Base-by-base conservation (phyloP, 257 asterid genomes). In the Coffea eugenioides region DNA sequence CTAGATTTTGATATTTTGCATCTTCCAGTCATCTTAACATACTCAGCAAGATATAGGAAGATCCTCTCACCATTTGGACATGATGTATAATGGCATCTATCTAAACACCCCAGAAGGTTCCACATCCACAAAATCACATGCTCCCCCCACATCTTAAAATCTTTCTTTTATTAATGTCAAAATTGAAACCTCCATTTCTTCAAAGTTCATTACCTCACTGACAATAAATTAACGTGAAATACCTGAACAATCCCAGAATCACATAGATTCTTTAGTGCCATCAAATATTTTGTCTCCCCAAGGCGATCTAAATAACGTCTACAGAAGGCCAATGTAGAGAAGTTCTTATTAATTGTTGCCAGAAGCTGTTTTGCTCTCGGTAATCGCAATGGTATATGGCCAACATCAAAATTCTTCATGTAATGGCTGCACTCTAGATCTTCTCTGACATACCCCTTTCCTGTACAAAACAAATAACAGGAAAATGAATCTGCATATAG, bases 371-470 rank as follows among this genome's bases (percentile, higher is more conserved):
- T 96, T 56, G 99, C 94, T 89, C 97, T 88, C 48, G 99, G 98
- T 78, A 96, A 82, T 83, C 99, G 87, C 80, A 96, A 87, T 11
- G 99, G 97, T 54, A 92, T 80, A 80, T 96, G 98, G 49, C 99
- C 99, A 67, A 83, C 97, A 68, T 96, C 97, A 85, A 96, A 94
- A 78, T 91, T 94, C 91, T 96, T 96, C 99, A 94, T 96, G 90
- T 96, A 96, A 87, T 92, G 97, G 86, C 99, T 94, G 95, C 98
- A 94, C 82, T 96, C 98, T 20, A 96, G 90, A 87, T 96, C 98
- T 89, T 96, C 99, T 88, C 99, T 84, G 27, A 96, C 98, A 66
- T 88, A 88, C 82, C 98, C 99, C 83, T 94, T 96, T 81, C 99
- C 98, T 95, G 85, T 73, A 80, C 61, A 72, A 49, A 75, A 82